Percentiles rank a stretch among this genome's conserved stretches.
These are phyloP conservation scores for Xylaria longipes DNA, from an alignment of 495 filamentous ascomycete species.

Conservation along the genomic window DNA sequence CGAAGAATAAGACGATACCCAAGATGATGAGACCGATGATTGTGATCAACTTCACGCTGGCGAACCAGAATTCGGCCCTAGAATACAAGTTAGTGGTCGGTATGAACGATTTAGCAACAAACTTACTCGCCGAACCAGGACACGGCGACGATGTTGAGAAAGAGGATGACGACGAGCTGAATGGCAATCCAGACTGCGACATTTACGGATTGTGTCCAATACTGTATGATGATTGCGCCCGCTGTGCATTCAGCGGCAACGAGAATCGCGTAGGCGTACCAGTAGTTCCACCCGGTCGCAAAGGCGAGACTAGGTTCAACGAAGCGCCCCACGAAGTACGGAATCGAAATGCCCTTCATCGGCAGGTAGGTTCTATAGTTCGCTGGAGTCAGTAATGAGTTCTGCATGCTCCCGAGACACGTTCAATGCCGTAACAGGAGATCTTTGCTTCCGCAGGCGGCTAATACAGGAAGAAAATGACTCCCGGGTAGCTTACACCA, in stretches of 20 bases:
- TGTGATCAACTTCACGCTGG: constrained; percentile 71
- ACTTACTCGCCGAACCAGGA: constrained; percentile 60
- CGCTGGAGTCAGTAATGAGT: too few species aligned
- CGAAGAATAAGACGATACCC: constrained; percentile 74
- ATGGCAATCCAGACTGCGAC: constrained; percentile 67
- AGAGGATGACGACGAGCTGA: constrained; percentile 50
- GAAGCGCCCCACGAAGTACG: constrained; percentile 73
- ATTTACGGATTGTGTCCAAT: constrained; percentile 59
- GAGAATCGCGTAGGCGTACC: constrained; percentile 58
- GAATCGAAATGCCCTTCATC: constrained; percentile 60
- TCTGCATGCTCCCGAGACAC: too few species aligned
- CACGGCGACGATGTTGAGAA: constrained; percentile 57
- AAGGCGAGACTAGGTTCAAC: constrained; percentile 80
- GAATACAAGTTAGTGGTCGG: constrained; percentile 7
- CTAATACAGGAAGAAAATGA: too few species aligned
- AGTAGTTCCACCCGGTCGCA: constrained; percentile 80
- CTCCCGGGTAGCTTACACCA: too few species aligned
- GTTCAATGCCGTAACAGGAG: too few species aligned
- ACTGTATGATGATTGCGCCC: constrained; percentile 60
- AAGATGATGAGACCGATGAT: constrained; percentile 72
- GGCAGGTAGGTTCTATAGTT: constrained; percentile 76
- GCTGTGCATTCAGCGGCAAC: constrained; percentile 58
- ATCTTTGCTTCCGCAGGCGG: too few species aligned
- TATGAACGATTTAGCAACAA: not conserved
- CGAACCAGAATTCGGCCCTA: constrained; percentile 67